Evolutionary conservation across 2,329 filamentous ascomycete species (phyloP).

Genomic region (Fusarium metavorans): DNA sequence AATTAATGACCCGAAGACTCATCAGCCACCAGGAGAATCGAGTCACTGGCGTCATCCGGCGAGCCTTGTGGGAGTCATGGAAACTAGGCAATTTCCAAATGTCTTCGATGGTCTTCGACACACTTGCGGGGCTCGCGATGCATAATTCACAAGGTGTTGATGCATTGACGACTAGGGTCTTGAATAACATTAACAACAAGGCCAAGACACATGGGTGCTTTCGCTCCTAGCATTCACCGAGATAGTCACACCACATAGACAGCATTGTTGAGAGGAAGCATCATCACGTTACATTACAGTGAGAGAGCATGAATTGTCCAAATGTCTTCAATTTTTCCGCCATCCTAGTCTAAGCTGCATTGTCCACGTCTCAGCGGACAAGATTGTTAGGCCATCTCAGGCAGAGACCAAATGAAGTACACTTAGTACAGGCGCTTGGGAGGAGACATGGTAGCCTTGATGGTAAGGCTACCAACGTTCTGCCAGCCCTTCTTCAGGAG

Average conservation of each 20-base stretch:
- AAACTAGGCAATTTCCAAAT: slow-evolving; percentile 5
- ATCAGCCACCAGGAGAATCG: background rate
- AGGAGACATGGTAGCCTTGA: slow-evolving; percentile 99
- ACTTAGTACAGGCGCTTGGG: slow-evolving; percentile 96
- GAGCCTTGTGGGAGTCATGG: slow-evolving; percentile 7
- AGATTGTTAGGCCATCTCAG: slow-evolving; percentile 36
- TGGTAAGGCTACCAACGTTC: slow-evolving; percentile 99
- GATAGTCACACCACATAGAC: background rate
- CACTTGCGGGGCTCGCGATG: background rate
- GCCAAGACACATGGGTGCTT: background rate
- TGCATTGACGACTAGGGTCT: background rate
- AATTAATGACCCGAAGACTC: slow-evolving; percentile 19
- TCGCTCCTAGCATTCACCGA: background rate
- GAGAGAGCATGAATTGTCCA: slow-evolving; percentile 20
- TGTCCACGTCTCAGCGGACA: slow-evolving; percentile 34
- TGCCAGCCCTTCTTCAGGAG: slow-evolving; percentile 99
- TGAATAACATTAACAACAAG: background rate
- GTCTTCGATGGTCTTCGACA: background rate
- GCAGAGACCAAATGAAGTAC: slow-evolving; percentile 37
- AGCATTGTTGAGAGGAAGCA: background rate
- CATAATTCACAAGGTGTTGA: slow-evolving; percentile 1
- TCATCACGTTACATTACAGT: background rate
- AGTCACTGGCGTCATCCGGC: slow-evolving; percentile 20
- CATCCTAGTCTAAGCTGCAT: slow-evolving; percentile 33
- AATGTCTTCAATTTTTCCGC: slow-evolving; percentile 35